A percentile compares a stretch with the other conserved stretches of the same genome.
Evolutionary conservation across 1,139 yeast species (phyloP).

Genomic region (Petasospora fabianii): DNA sequence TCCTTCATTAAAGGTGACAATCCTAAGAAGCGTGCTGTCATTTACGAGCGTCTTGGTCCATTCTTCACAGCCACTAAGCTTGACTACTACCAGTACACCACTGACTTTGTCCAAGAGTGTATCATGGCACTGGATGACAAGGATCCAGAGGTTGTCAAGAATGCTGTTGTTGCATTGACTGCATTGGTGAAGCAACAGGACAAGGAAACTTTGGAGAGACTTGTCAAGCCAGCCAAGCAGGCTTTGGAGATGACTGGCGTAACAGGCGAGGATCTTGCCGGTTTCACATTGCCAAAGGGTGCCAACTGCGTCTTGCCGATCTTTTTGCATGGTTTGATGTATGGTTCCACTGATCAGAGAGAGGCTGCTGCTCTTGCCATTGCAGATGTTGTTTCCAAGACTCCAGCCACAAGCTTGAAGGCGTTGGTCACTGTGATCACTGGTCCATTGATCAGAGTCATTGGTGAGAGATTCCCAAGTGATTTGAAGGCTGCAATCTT

Average conservation of each 20-base stretch:
- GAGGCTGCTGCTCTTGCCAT: slow-evolving; percentile 87
- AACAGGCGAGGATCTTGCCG: slow-evolving; percentile 64
- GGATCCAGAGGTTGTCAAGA: slow-evolving; percentile 59
- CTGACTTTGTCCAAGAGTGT: slow-evolving; percentile 72
- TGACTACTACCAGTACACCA: slow-evolving; percentile 70
- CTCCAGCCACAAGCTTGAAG: slow-evolving; percentile 76
- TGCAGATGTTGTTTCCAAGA: slow-evolving; percentile 81
- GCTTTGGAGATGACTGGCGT: slow-evolving; percentile 67
- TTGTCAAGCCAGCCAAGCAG: slow-evolving; percentile 75
- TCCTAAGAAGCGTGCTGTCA: slow-evolving; percentile 57
- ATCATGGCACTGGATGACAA: slow-evolving; percentile 72
- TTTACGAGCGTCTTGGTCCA: slow-evolving; percentile 64
- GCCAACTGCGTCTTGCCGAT: slow-evolving; percentile 87
- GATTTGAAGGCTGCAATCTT: slow-evolving; percentile 92
- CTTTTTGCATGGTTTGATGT: slow-evolving; percentile 93
- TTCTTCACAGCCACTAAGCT: slow-evolving; percentile 65
- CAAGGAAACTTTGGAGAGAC: slow-evolving; percentile 69
- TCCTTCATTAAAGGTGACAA: slow-evolving; percentile 77
- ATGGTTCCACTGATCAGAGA: slow-evolving; percentile 81
- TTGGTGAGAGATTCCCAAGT: slow-evolving; percentile 90
- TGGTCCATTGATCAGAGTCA: slow-evolving; percentile 96
- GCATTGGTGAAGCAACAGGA: slow-evolving; percentile 68
- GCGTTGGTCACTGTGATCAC: slow-evolving; percentile 92
- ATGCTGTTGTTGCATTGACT: slow-evolving; percentile 65
- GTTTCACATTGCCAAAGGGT: slow-evolving; percentile 75